Conservation (phyloP, 495 filamentous ascomycete genomes). For the Parathielavia hyrcaniae region DNA sequence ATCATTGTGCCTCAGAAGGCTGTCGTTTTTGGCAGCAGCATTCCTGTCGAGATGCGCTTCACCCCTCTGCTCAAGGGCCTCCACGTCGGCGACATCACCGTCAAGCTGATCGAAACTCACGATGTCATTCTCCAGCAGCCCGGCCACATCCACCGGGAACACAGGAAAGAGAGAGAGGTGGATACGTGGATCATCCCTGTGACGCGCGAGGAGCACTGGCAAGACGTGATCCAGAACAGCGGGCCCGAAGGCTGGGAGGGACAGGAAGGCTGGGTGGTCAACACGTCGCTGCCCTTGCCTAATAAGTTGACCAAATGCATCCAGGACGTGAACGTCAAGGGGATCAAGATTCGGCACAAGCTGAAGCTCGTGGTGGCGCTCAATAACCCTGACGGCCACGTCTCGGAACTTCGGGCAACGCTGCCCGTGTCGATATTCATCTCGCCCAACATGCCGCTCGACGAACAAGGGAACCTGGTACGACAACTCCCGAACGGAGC, state of each 20-base stretch:
- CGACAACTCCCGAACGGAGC: slow-evolving; percentile 45
- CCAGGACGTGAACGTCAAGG: slow-evolving; percentile 75
- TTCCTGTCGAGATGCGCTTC: slow-evolving; percentile 73
- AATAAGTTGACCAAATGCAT: slow-evolving; percentile 70
- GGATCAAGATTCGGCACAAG: slow-evolving; percentile 84
- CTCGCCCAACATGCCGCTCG: slow-evolving; percentile 79
- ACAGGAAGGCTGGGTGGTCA: slow-evolving; percentile 62
- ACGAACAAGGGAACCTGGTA: slow-evolving; percentile 68
- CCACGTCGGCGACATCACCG: slow-evolving; percentile 65
- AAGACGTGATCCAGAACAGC: slow-evolving; percentile 65
- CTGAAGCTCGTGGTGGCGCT: slow-evolving; percentile 79
- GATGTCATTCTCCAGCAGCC: slow-evolving; percentile 53
- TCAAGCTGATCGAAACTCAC: slow-evolving; percentile 71
- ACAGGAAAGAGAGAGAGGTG: slow-evolving; percentile 58
- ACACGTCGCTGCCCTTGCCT: slow-evolving; percentile 63
- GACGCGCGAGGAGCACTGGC: slow-evolving; percentile 50
- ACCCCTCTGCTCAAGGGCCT: slow-evolving; percentile 83
- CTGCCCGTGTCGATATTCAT: slow-evolving; percentile 87
- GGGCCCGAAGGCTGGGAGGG: slow-evolving; percentile 71
- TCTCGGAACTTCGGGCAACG: slow-evolving; percentile 83
- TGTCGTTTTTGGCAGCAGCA: slow-evolving; percentile 77
- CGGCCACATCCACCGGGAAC: slow-evolving; percentile 48
- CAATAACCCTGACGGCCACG: slow-evolving; percentile 87
- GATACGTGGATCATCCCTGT: slow-evolving; percentile 56
- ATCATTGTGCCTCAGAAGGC: slow-evolving; percentile 85